Base-by-base conservation (phyloP, 192 early-diverging fungal species). In the Coemansia sp. region DNA sequence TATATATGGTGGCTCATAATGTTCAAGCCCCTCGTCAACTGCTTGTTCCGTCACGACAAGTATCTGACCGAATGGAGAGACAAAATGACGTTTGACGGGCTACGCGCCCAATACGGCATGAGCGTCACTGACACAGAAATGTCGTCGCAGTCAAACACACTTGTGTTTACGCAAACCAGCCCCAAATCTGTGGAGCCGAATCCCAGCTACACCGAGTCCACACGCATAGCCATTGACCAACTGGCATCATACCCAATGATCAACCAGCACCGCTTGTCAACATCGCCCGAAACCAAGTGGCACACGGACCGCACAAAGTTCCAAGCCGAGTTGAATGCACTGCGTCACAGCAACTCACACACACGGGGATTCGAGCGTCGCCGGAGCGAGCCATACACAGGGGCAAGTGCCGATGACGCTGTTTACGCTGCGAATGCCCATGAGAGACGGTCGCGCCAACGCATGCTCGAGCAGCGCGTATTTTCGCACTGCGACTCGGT, bases 1-100 rank as follows among this genome's bases (percentile, higher is more conserved):
- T 71, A 69, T 10, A 76, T 82, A 21, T 82, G 73, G 70, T 82
- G 79, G 79, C 65, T 72, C 12, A 82, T 82, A 35, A 82, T 82
- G 79, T 63, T 74, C 58, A 75, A 72, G 67, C 70, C 79, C 5
- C 58, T 82, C 10, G 62, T 56, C 43, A 72, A 75, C 35, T 76
- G 79, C 52, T 47, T 82, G 38, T 82, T 82, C 57, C 56, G 66
- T 27, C 73, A 73, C 55, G 67, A 82, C 55, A 56, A 32, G 55
- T 75, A 81, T 45, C 56, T 82, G 57, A 43, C 56, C 15, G 60
- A 73, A 23, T 82, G 75, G 75, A 70, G 67, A 59, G 63, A 78
- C 15, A 78, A 72, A 49, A 67, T 78, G 75, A 69, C 63, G 4
- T 41, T 58, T 24, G 75, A 78, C 25, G 75, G 75, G 1, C 58